phyloP scores from a whole-genome alignment of 2,329 filamentous ascomycete genomes.

The Shiraia sp. region DNA sequence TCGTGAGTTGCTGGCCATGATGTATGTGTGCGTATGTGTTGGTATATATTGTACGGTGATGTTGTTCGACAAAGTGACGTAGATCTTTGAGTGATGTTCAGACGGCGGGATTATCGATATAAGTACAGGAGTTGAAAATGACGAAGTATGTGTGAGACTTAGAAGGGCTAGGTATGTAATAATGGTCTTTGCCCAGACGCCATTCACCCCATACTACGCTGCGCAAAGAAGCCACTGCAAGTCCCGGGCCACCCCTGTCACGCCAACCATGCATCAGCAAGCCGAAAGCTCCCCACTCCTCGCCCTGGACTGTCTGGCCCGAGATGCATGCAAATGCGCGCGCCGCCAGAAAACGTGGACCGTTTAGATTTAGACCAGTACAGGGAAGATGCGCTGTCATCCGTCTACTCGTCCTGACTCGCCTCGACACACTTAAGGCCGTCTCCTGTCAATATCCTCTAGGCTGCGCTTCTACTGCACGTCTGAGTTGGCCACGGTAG shows the following conservation, averaged over 20 bases:
- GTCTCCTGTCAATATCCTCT: conserved; percentile 29
- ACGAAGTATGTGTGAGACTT: conserved; percentile 9
- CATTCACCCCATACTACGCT: conserved; percentile 45
- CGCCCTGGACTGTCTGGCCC: conserved; percentile 33
- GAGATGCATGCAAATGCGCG: conserved; percentile 37
- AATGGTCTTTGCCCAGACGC: conserved; percentile 41
- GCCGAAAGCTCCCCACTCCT: conserved; percentile 35
- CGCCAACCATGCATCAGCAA: conserved; percentile 39
- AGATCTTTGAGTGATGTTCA: conserved; percentile 5
- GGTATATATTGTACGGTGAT: background rate
- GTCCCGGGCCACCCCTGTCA: conserved; percentile 35
- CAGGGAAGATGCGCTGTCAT: conserved; percentile 46
- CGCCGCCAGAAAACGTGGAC: conserved; percentile 44
- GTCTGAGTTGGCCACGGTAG: conserved; percentile 34
- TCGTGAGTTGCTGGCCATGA: conserved; percentile 40
- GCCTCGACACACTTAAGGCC: conserved; percentile 22
- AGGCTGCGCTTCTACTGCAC: conserved; percentile 27
- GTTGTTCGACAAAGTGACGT: too few species aligned
- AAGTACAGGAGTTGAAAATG: conserved; percentile 18
- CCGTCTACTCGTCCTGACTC: conserved; percentile 40
- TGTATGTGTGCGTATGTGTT: conserved; percentile 18
- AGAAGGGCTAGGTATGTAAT: conserved; percentile 32
- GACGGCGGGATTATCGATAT: conserved; percentile 15
- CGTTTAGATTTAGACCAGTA: conserved; percentile 35
- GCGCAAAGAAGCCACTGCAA: conserved; percentile 35